These are phyloP conservation scores for Mycena rosella DNA, from an alignment of 768 basidiomycete species.

Conservation along the genomic window DNA sequence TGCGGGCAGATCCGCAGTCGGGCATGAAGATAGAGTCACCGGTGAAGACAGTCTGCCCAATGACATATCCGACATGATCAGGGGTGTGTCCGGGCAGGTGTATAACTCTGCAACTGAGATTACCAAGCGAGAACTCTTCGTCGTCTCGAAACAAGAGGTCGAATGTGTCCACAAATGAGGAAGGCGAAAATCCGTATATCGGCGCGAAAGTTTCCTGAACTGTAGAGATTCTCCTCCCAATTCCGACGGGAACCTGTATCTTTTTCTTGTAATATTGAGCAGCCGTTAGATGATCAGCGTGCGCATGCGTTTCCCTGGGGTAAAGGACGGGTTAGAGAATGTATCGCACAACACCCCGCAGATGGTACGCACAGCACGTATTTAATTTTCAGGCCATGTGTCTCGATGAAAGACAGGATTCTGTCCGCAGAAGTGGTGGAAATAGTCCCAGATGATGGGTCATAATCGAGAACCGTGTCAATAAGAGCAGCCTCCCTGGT, in stretches of 20 bases:
- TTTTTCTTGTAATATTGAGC: slow-evolving; percentile 50
- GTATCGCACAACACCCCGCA: background rate
- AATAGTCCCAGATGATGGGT: slow-evolving; percentile 45
- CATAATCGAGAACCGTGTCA: slow-evolving; percentile 53
- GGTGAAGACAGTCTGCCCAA: slow-evolving; percentile 52
- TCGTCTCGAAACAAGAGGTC: slow-evolving; percentile 52
- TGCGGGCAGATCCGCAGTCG: slow-evolving; percentile 53
- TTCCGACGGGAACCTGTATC: slow-evolving; percentile 48
- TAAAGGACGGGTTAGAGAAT: background rate
- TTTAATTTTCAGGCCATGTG: slow-evolving; percentile 45
- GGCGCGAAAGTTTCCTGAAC: slow-evolving; percentile 51
- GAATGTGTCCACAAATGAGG: slow-evolving; percentile 44
- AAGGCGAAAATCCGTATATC: slow-evolving; percentile 46
- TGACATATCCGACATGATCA: slow-evolving; percentile 51
- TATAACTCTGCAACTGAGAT: slow-evolving; percentile 46
- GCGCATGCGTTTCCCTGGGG: slow-evolving; percentile 52
- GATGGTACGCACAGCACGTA: slow-evolving; percentile 47
- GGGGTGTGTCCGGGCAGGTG: slow-evolving; percentile 55
- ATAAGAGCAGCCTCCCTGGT: slow-evolving; percentile 59
- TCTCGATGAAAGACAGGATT: slow-evolving; percentile 46
- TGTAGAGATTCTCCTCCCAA: slow-evolving; percentile 49
- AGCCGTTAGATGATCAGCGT: slow-evolving; percentile 55
- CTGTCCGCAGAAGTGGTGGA: slow-evolving; percentile 50
- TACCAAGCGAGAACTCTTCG: slow-evolving; percentile 48
- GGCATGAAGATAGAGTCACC: slow-evolving; percentile 58